Percentiles rank a stretch among this genome's conserved stretches.
phyloP scores from a whole-genome alignment of 257 asterid species.

The Mentha longifolia region DNA sequence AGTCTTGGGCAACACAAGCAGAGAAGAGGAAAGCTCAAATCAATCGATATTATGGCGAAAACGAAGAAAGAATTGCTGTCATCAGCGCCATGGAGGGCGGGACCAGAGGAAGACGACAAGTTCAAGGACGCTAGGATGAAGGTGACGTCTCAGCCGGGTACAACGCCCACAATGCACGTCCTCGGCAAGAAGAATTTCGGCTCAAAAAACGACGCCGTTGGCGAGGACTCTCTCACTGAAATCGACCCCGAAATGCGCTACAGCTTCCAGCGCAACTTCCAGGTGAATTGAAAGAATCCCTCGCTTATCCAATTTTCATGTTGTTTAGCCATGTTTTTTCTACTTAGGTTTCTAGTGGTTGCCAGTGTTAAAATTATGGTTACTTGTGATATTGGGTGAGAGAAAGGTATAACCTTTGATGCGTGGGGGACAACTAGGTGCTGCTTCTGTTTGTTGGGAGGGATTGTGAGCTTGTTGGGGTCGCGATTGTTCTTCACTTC shows the following conservation, averaged over 20 bases:
- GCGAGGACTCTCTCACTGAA: conserved; percentile 58
- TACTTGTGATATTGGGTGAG: neutral
- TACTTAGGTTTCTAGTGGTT: neutral
- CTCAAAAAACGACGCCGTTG: conserved; percentile 44
- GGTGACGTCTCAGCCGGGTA: conserved; percentile 81
- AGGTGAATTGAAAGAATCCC: conserved; percentile 46
- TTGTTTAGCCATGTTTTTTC: neutral
- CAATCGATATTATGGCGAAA: conserved; percentile 52
- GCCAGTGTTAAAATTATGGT: conserved; percentile 12
- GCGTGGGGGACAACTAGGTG: conserved; percentile 23
- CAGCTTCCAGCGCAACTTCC: conserved; percentile 94
- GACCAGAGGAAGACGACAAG: conserved; percentile 54
- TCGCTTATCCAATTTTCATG: neutral
- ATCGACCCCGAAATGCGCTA: conserved; percentile 93
- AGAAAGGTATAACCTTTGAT: conserved; percentile 29
- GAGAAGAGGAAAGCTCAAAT: neutral
- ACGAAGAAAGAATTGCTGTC: conserved; percentile 85
- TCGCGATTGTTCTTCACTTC: conserved; percentile 3
- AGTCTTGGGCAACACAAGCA: neutral
- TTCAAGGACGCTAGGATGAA: conserved; percentile 82
- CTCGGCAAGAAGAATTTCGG: conserved; percentile 63
- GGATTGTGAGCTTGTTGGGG: neutral
- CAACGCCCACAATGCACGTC: conserved; percentile 82
- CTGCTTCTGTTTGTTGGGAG: conserved; percentile 26
- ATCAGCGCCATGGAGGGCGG: conserved; percentile 97